A percentile compares a stretch with the other conserved stretches of the same genome.
These are phyloP conservation scores for Yamadazyma sp. DNA, from an alignment of 805 yeast species.

Conservation along the genomic window DNA sequence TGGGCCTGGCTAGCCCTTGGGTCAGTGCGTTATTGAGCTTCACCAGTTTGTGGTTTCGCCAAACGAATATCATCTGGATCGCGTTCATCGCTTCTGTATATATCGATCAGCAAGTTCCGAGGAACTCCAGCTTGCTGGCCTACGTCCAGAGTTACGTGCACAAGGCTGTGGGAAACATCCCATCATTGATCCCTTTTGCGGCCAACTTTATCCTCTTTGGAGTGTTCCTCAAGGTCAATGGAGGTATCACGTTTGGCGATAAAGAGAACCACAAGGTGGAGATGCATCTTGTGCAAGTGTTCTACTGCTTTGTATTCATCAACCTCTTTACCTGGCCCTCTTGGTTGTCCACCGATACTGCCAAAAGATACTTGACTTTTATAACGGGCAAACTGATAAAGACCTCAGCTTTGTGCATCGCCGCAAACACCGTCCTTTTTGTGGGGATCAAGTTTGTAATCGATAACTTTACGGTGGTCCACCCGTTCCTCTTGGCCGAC, in stretches of 20 bases:
- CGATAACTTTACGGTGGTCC: conserved; percentile 66
- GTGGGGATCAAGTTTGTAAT: conserved; percentile 46
- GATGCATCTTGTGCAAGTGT: conserved; percentile 74
- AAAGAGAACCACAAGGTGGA: conserved; percentile 76
- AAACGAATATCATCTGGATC: conserved; percentile 89
- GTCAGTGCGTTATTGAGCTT: conserved; percentile 58
- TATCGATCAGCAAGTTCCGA: conserved; percentile 44
- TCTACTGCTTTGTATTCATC: conserved; percentile 71
- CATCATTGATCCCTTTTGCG: conserved; percentile 46
- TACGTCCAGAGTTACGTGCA: conserved; percentile 23
- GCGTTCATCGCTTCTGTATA: conserved; percentile 56
- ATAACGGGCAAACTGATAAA: conserved; percentile 6
- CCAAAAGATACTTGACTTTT: conserved; percentile 14
- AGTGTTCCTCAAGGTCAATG: conserved; percentile 61
- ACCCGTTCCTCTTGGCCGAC: conserved; percentile 90
- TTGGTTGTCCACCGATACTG: conserved; percentile 56
- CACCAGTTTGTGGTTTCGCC: conserved; percentile 73
- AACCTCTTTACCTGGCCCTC: conserved; percentile 69
- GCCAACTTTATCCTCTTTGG: conserved; percentile 54
- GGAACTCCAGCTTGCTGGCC: conserved; percentile 14
- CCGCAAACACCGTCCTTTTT: conserved; percentile 15
- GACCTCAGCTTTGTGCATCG: conserved; percentile 17
- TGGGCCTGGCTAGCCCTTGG: conserved; percentile 12
- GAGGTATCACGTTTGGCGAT: conserved; percentile 90
- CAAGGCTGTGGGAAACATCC: conserved; percentile 24